These are phyloP conservation scores for Marasmius fiardii DNA, from an alignment of 1,284 basidiomycete species.

Conservation along the genomic window DNA sequence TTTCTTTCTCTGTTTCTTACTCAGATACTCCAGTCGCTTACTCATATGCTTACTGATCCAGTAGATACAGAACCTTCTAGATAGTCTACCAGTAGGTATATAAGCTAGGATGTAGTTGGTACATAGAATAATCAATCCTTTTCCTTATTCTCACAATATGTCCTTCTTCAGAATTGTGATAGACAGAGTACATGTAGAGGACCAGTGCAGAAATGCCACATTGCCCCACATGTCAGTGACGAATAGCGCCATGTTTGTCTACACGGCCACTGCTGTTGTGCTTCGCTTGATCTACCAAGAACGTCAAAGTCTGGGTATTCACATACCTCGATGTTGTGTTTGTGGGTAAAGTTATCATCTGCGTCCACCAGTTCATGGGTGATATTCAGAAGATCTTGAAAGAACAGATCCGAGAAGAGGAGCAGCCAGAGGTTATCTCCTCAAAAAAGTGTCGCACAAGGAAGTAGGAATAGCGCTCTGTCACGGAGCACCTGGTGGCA, in stretches of 20 bases:
- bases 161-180: conserved; percentile 9
- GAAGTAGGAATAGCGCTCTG: conserved; percentile 21
- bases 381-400: conserved; percentile 15
- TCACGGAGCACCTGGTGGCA: conserved; percentile 16
- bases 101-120: too few relatives aligned
- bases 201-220: neutral
- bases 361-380: conserved; percentile 10
- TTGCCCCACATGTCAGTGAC: conserved; percentile 4
- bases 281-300: conserved; percentile 11
- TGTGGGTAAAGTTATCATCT: conserved; percentile 8
- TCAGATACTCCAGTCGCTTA: too few relatives aligned
- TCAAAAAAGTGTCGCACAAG: conserved; percentile 17
- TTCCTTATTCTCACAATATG: too few relatives aligned
- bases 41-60: too few relatives aligned
- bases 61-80: too few relatives aligned
- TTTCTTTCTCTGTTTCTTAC: too few relatives aligned
- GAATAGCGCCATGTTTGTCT: conserved; percentile 6
- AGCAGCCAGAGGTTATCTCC: conserved; percentile 22
- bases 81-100: too few relatives aligned
- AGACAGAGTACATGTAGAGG: neutral
- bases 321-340: conserved; percentile 6
- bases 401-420: conserved; percentile 20
- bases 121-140: too few relatives aligned
- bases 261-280: conserved; percentile 4
- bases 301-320: too few relatives aligned